These are phyloP conservation scores for Epichloe sp. DNA, from an alignment of 2,329 filamentous ascomycete species.

Conservation along the genomic window DNA sequence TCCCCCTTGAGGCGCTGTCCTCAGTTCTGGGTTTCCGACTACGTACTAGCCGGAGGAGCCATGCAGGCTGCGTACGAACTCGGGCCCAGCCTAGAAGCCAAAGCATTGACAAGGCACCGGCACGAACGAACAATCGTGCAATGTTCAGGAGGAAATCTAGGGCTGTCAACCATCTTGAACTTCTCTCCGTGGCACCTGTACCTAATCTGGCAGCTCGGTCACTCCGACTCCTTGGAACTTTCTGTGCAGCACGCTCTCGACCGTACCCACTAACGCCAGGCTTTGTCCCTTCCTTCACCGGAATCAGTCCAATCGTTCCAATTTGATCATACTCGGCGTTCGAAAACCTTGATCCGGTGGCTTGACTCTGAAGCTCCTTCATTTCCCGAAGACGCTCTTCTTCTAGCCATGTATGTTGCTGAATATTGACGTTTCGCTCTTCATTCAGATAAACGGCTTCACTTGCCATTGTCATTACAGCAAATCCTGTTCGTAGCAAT, in stretches of 20 bases:
- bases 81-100: constrained; percentile 47
- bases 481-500: constrained; percentile 74
- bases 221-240: constrained; percentile 32
- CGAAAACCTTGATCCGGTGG: constrained; percentile 32
- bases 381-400: constrained; percentile 72
- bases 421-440: constrained; percentile 60
- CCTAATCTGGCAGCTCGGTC: constrained; percentile 44
- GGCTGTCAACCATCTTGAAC: constrained; percentile 64
- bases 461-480: constrained; percentile 80
- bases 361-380: constrained; percentile 43
- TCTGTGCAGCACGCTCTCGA: constrained; percentile 55
- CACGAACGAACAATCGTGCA: constrained; percentile 27
- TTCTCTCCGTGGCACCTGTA: constrained; percentile 66
- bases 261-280: constrained; percentile 46
- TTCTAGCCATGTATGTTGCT: constrained; percentile 79
- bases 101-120: constrained; percentile 18
- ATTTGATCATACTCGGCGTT: constrained; percentile 38
- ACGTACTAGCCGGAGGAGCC: constrained; percentile 42
- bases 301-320: constrained; percentile 41
- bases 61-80: constrained; percentile 24
- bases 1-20: neutral
- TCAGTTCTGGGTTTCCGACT: constrained; percentile 5
- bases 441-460: constrained; percentile 95
- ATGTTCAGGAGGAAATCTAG: constrained; percentile 68
- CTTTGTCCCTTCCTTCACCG: constrained; percentile 33